phyloP scores from a whole-genome alignment of 2,329 filamentous ascomycete genomes.

The Verticillium dahliae region DNA sequence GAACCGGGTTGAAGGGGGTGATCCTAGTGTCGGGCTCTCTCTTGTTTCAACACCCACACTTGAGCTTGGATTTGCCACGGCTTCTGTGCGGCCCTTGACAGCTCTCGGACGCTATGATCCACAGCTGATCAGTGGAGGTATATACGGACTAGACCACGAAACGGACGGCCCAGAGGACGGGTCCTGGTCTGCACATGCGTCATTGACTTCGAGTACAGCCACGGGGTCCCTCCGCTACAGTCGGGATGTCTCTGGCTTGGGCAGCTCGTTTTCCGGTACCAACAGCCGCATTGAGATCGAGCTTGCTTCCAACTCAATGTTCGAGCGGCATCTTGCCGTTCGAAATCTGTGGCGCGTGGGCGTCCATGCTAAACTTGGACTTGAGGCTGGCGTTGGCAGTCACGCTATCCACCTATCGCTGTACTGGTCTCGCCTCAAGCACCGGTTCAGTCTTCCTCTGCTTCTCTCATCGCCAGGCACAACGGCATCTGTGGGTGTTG shows the following conservation, averaged over 20 bases:
- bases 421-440: slow-evolving; percentile 39
- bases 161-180: slow-evolving; percentile 5
- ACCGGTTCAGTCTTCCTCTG: slow-evolving; percentile 37
- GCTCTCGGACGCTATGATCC: slow-evolving; percentile 1
- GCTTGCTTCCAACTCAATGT: slow-evolving; percentile 27
- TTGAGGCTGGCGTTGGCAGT: slow-evolving; percentile 35
- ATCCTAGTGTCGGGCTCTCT: slow-evolving; percentile 21
- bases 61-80: slow-evolving; percentile 33
- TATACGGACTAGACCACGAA: slow-evolving; percentile 29
- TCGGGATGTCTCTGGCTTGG: slow-evolving; percentile 18
- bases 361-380: slow-evolving; percentile 32
- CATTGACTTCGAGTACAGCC: slow-evolving; percentile 19
- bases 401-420: slow-evolving; percentile 36
- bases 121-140: slow-evolving; percentile 13
- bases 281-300: slow-evolving; percentile 34
- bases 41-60: slow-evolving; percentile 26
- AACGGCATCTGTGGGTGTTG: slow-evolving; percentile 16
- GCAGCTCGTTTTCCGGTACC: not conserved
- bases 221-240: slow-evolving; percentile 30
- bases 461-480: slow-evolving; percentile 25
- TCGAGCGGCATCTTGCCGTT: slow-evolving; percentile 32
- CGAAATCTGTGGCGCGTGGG: slow-evolving; percentile 35
- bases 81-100: slow-evolving; percentile 22
- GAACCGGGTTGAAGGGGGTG: slow-evolving; percentile 19
- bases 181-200: slow-evolving; percentile 35